Percentiles rank a stretch among this genome's conserved stretches.
Conservation (phyloP, 495 filamentous ascomycete species). For the Sabuloglossum arenarium region DNA sequence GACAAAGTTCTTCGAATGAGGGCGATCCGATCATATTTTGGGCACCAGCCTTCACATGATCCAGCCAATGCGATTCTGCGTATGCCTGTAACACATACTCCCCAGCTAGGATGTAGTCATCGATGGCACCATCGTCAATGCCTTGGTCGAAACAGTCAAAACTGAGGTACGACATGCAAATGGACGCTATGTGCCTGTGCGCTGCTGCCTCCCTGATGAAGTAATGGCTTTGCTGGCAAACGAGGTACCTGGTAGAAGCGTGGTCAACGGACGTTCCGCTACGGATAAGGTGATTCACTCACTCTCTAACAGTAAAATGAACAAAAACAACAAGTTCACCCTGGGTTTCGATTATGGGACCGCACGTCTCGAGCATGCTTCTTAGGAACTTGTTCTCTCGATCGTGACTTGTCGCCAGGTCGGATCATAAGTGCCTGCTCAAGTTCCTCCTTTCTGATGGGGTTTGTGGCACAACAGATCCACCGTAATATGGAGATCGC, state of each 20-base stretch:
- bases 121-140: not conserved
- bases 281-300: not conserved
- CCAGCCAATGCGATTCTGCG: not conserved
- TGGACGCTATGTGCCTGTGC: not conserved
- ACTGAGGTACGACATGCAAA: not conserved
- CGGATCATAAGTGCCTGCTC: not conserved
- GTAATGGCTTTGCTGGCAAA: not conserved
- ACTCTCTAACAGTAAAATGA: not conserved
- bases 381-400: too few species aligned
- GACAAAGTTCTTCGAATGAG: not conserved
- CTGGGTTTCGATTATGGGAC: too few species aligned
- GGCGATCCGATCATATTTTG: not conserved
- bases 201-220: not conserved
- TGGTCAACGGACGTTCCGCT: not conserved
- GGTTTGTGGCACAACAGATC: not conserved
- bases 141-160: not conserved
- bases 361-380: too few species aligned
- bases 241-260: not conserved
- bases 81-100: not conserved
- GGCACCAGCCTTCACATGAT: not conserved
- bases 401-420: not conserved
- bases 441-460: not conserved
- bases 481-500: not conserved
- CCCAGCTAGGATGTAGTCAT: not conserved
- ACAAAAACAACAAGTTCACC: not conserved